These are phyloP conservation scores for Xylaria curta DNA, from an alignment of 495 filamentous ascomycete genomes.

Conservation along the genomic window DNA sequence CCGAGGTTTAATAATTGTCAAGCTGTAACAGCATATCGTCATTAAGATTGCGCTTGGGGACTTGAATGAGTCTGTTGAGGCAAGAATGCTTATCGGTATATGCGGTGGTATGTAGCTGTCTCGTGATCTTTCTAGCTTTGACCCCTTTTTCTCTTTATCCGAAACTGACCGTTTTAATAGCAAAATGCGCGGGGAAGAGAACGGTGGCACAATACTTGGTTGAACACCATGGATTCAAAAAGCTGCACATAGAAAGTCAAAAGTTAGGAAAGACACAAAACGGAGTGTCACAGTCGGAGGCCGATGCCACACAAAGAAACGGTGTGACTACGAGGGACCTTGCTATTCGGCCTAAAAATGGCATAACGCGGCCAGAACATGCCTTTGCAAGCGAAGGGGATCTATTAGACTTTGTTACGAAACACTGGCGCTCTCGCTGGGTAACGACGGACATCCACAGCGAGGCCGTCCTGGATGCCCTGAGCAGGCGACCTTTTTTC, in stretches of 20 bases:
- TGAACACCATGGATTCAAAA: conserved; percentile 74
- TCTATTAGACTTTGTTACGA: conserved; percentile 84
- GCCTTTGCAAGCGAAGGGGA: conserved; percentile 64
- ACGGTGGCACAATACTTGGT: conserved; percentile 85
- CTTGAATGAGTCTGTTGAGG: background rate
- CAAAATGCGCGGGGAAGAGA: conserved; percentile 88
- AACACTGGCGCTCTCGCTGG: conserved; percentile 79
- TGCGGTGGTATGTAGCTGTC: conserved; percentile 73
- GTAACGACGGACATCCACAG: conserved; percentile 83
- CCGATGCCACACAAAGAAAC: conserved; percentile 34
- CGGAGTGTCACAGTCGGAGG: background rate
- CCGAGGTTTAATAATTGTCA: background rate
- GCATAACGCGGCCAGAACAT: conserved; percentile 30
- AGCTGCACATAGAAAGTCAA: conserved; percentile 51
- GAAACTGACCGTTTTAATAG: conserved; percentile 52
- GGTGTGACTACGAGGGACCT: background rate
- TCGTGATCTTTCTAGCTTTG: conserved; percentile 25
- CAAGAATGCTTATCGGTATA: conserved; percentile 86
- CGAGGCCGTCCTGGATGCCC: conserved; percentile 69
- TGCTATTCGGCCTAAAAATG: conserved; percentile 34
- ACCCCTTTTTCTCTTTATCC: conserved; percentile 14
- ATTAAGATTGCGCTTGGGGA: background rate
- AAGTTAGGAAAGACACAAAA: background rate
- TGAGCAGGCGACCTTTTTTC: conserved; percentile 86
- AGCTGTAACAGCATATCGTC: background rate